Evolutionary conservation across 1,139 yeast species (phyloP).

Genomic region (Yamadazyma triangularis): DNA sequence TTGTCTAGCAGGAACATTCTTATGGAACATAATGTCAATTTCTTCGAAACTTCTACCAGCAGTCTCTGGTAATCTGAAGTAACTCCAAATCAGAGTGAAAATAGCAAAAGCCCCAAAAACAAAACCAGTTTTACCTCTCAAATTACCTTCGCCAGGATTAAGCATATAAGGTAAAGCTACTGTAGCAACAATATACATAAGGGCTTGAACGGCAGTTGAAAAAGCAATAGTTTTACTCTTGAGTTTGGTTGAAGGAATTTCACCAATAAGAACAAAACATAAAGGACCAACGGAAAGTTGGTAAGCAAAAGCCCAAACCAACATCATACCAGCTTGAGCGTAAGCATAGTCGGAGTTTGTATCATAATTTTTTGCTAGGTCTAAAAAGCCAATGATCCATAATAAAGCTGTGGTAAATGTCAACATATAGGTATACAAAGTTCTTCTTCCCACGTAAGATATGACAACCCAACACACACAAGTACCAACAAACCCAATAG

Average conservation of each 20-base stretch:
- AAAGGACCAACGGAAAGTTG: slow-evolving; percentile 14
- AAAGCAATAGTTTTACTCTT: slow-evolving; percentile 15
- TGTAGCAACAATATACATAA: no score
- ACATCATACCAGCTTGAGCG: slow-evolving; percentile 8
- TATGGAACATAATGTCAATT: slow-evolving; percentile 37
- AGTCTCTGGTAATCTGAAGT: slow-evolving; percentile 28
- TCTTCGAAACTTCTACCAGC: slow-evolving; percentile 30
- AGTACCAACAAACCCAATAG: no score
- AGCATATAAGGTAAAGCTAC: slow-evolving; percentile 16
- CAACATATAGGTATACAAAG: no score
- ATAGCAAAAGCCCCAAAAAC: slow-evolving; percentile 4
- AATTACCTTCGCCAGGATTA: slow-evolving; percentile 14
- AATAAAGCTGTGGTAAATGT: no score
- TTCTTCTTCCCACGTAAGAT: no score
- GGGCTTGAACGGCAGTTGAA: no score
- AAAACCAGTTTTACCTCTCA: slow-evolving; percentile 11
- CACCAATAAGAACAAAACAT: slow-evolving; percentile 8
- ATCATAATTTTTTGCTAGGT: no score
- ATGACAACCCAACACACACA: no score
- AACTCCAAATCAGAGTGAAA: no score
- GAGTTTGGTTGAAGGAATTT: slow-evolving; percentile 10
- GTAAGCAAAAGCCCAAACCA: slow-evolving; percentile 13
- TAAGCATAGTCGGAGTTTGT: no score
- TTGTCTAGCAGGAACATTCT: slow-evolving; percentile 38
- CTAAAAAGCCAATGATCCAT: no score